Conservation (phyloP, 129 eudicot genomes). For the Calendula officinalis region DNA sequence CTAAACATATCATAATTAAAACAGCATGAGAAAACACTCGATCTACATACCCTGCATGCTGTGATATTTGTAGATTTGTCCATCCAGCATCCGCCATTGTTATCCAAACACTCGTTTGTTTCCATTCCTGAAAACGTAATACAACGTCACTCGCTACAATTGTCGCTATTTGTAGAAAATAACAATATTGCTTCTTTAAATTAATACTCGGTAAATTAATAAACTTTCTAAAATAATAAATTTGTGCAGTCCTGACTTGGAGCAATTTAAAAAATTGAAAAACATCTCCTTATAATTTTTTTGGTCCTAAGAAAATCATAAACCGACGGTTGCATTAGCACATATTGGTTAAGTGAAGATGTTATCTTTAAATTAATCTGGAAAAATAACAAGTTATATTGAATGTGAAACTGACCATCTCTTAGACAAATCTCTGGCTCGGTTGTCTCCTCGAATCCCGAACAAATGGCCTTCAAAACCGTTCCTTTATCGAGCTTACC, state of each 20-base stretch:
- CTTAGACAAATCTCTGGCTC: slow-evolving; percentile 71
- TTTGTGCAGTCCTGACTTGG: too few species aligned
- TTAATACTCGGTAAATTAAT: too few species aligned
- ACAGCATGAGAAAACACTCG: background rate
- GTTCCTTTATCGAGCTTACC: slow-evolving; percentile 89
- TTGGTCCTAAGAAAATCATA: too few species aligned
- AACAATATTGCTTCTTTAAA: too few species aligned
- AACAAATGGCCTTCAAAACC: slow-evolving; percentile 87
- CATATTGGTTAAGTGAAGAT: too few species aligned
- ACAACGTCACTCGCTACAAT: slow-evolving; percentile 1
- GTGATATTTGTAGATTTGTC: slow-evolving; percentile 66
- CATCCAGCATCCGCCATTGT: slow-evolving; percentile 94
- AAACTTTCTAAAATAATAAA: too few species aligned
- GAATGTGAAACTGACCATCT: slow-evolving; percentile 40
- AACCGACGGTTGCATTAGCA: too few species aligned
- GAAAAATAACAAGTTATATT: slow-evolving; percentile 5
- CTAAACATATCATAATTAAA: background rate
- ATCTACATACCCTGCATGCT: slow-evolving; percentile 71
- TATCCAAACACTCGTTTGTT: slow-evolving; percentile 81
- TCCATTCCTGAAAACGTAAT: slow-evolving; percentile 49
- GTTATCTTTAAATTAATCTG: too few species aligned
- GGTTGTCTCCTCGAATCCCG: slow-evolving; percentile 89
- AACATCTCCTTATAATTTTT: too few species aligned
- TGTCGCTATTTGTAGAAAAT: too few species aligned
- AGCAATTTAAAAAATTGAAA: too few species aligned